phyloP scores from a whole-genome alignment of 2,329 filamentous ascomycete species.

The Pyricularia grisea region DNA sequence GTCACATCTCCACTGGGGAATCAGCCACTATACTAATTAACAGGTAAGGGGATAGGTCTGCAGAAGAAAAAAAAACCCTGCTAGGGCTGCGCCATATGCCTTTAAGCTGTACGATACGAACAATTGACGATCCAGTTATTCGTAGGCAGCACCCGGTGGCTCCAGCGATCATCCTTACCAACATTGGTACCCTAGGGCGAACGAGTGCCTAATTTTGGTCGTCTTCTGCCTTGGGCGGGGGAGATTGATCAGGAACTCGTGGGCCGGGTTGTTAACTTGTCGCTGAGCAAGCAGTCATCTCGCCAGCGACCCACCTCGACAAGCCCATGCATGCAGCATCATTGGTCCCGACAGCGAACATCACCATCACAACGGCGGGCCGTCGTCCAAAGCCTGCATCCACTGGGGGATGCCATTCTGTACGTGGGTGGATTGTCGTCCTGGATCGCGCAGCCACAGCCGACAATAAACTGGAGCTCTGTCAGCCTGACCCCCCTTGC shows the following conservation, averaged over 20 bases:
- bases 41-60: not conserved
- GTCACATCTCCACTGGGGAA: not conserved
- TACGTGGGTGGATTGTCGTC: not conserved
- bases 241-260: not conserved
- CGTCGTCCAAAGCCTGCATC: not conserved
- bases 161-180: not conserved
- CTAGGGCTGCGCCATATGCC: not conserved
- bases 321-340: not conserved
- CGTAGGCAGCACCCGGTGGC: not conserved
- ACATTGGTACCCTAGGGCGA: not conserved
- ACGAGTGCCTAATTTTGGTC: not conserved
- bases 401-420: not conserved
- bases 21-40: not conserved
- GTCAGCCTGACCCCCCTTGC: not conserved
- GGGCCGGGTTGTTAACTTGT: not conserved
- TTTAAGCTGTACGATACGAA: not conserved
- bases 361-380: not conserved
- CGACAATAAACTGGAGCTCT: not conserved
- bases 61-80: not conserved
- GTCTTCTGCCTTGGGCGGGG: not conserved
- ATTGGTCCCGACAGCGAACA: not conserved
- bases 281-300: not conserved
- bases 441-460: not conserved
- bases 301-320: not conserved
- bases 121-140: not conserved